phyloP scores from a whole-genome alignment of 129 eudicot species.

The Artemisia annua region DNA sequence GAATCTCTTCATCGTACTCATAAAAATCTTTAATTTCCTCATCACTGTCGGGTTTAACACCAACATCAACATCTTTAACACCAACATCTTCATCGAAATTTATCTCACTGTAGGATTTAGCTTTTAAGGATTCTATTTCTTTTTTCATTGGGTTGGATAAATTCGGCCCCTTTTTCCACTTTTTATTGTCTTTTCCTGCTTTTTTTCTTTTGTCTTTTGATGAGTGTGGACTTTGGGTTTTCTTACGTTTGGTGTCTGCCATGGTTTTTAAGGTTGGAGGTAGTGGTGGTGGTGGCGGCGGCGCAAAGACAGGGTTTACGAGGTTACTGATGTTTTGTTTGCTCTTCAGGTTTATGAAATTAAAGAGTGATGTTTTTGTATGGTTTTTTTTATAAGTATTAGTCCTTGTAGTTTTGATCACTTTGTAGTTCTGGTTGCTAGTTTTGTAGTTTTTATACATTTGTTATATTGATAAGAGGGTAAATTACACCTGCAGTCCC shows the following conservation, averaged over 20 bases:
- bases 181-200: slow-evolving; percentile 27
- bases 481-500: too few relatives aligned
- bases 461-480: too few relatives aligned
- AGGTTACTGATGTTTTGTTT: not conserved
- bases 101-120: slow-evolving; percentile 39
- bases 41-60: too few relatives aligned
- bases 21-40: slow-evolving; percentile 50
- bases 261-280: slow-evolving; percentile 10
- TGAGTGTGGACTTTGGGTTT: slow-evolving; percentile 1
- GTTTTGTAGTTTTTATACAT: not conserved
- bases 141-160: slow-evolving; percentile 64
- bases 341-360: not conserved
- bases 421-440: not conserved
- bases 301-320: not conserved
- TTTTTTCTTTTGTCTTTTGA: slow-evolving; percentile 16
- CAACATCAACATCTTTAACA: too few relatives aligned
- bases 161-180: slow-evolving; percentile 59
- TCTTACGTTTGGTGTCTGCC: slow-evolving; percentile 51
- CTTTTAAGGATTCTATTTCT: slow-evolving; percentile 43
- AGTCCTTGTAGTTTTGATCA: slow-evolving; percentile 15
- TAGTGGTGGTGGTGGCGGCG: slow-evolving; percentile 2
- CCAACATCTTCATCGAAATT: slow-evolving; percentile 38
- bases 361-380: too few relatives aligned
- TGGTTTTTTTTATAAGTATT: not conserved
- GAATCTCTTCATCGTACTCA: slow-evolving; percentile 68